A percentile compares a stretch with the other conserved stretches of the same genome.
Evolutionary conservation across 108 stramenopile genomes (phyloP).

Genomic region (Cylindrotheca closterium): DNA sequence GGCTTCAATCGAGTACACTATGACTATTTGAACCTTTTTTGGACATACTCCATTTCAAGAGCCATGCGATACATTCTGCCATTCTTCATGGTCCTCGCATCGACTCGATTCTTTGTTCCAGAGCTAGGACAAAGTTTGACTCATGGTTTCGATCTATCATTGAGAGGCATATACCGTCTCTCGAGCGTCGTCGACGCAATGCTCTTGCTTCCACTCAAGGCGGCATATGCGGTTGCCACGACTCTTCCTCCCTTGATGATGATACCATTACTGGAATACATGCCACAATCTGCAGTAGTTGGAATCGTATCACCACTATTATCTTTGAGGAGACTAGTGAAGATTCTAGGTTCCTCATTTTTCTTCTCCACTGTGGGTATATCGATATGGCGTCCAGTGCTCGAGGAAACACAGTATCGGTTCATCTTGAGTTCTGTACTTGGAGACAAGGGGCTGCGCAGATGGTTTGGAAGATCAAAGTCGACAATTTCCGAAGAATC

Average conservation of each 20-base stretch:
- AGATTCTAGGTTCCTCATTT: background rate
- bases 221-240: background rate
- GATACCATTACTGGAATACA: slow-evolving; percentile 9
- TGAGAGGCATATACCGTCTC: background rate
- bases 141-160: slow-evolving; percentile 5
- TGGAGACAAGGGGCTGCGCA: background rate
- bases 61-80: slow-evolving; percentile 6
- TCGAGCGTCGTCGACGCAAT: slow-evolving; percentile 10
- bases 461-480: background rate
- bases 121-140: background rate
- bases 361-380: slow-evolving; percentile 13
- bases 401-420: slow-evolving; percentile 35
- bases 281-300: slow-evolving; percentile 14
- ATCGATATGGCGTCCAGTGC: slow-evolving; percentile 19
- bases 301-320: slow-evolving; percentile 7
- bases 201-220: slow-evolving; percentile 19
- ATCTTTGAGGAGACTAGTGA: background rate
- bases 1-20: slow-evolving; percentile 20
- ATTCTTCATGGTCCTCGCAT: background rate
- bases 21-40: slow-evolving; percentile 25
- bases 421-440: slow-evolving; percentile 9
- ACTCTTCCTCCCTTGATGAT: slow-evolving; percentile 2
- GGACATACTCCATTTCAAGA: slow-evolving; percentile 24
- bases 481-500: background rate
- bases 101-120: slow-evolving; percentile 3